Evolutionary conservation across 768 basidiomycete genomes (phyloP).

Genomic region (Tulasnella sp.): DNA sequence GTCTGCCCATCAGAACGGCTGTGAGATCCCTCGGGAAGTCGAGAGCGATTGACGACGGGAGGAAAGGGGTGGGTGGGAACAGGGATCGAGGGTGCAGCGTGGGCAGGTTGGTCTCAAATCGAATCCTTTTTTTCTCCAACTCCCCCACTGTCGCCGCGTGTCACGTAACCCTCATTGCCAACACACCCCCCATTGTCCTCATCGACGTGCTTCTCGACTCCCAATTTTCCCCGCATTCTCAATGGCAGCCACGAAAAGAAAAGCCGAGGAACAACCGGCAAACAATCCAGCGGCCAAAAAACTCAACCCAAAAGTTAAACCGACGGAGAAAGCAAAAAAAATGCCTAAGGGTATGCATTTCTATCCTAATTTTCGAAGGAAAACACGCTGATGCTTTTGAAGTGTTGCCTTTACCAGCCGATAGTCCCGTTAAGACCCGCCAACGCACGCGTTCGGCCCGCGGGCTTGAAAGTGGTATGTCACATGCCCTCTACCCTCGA

Average conservation of each 20-base stretch:
- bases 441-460: background rate
- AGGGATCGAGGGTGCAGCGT: too few species aligned
- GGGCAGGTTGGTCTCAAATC: too few species aligned
- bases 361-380: background rate
- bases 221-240: too few species aligned
- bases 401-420: background rate
- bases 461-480: background rate
- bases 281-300: background rate
- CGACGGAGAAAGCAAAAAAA: background rate
- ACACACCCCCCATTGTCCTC: too few species aligned
- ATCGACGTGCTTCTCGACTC: too few species aligned
- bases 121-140: too few species aligned
- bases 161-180: too few species aligned
- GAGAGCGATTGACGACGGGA: too few species aligned
- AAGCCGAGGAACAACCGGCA: background rate
- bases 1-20: too few species aligned
- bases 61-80: too few species aligned
- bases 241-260: background rate
- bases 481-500: background rate
- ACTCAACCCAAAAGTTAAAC: background rate
- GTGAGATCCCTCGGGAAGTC: too few species aligned
- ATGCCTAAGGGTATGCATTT: background rate
- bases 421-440: background rate
- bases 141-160: too few species aligned
- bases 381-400: background rate